Conservation (phyloP, 2,329 filamentous ascomycete species). For the Aspergillus aculeatinus region DNA sequence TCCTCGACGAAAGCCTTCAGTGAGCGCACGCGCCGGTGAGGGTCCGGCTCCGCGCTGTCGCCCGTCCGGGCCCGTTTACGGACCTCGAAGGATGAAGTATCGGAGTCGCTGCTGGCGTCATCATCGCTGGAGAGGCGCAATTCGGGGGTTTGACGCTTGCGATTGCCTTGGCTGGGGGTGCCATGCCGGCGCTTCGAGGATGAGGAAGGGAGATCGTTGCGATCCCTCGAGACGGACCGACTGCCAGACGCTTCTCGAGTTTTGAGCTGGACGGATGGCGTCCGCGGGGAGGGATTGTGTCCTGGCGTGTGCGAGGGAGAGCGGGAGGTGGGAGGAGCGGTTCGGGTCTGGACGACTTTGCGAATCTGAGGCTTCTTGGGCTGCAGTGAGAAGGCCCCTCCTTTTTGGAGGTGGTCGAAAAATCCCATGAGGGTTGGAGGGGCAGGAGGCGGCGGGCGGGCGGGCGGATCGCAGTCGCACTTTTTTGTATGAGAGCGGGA, state of each 20-base stretch:
- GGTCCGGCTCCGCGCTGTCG: constrained; percentile 45
- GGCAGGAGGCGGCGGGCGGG: constrained; percentile 12
- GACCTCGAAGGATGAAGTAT: constrained; percentile 40
- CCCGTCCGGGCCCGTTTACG: constrained; percentile 44
- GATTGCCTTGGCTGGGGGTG: constrained; percentile 29
- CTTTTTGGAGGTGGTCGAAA: constrained; percentile 48
- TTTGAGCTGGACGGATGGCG: constrained; percentile 24
- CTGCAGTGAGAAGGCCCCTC: constrained; percentile 43
- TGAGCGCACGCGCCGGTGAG: constrained; percentile 46
- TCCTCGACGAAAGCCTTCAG: constrained; percentile 46
- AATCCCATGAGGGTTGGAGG: constrained; percentile 38
- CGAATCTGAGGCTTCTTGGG: constrained; percentile 44
- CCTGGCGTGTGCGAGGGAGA: constrained; percentile 10
- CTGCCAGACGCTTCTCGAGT: constrained; percentile 25
- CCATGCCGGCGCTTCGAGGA: constrained; percentile 32
- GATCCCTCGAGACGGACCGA: constrained; percentile 33
- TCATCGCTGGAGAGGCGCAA: constrained; percentile 42
- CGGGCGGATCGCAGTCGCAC: not conserved
- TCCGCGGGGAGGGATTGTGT: constrained; percentile 19
- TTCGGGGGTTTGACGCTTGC: constrained; percentile 41
- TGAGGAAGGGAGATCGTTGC: constrained; percentile 24
- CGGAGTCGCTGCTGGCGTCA: constrained; percentile 41
- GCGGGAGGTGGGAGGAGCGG: constrained; percentile 30
- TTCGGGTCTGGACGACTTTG: constrained; percentile 42
- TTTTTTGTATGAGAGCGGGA: not conserved